Evolutionary conservation across 345 rosid genomes (phyloP), one percentile per base, ranked within the genome.

Genomic region (Clarkia xantiana): DNA sequence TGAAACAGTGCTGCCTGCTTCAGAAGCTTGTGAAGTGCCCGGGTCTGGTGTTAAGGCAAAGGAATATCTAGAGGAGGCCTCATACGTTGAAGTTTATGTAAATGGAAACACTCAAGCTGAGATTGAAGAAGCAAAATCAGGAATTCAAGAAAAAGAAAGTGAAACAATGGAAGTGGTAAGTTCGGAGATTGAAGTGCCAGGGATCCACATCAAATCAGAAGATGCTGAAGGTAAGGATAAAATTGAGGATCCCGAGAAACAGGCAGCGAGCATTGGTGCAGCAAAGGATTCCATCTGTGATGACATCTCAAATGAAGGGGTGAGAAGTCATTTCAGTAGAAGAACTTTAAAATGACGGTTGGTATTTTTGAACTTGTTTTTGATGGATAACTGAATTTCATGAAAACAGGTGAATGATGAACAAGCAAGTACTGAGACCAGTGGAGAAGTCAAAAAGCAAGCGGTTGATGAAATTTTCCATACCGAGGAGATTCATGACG

Each of bases 211-310:
- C 11, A 40, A n/a, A 29, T 22, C 38, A 1, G 53, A 49, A 40
- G 53, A 29, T 34, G 0, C 40, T 29, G 53, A 29, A 17, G 42
- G 38, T 25, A 13, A 6, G 11, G 23, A 10, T 49, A 6, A 1
- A 14, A 49, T 39, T 18, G 34, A 8, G 14, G 53, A 49, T 18
- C 53, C 41, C 11, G 53, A 49, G 53, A 49, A 49, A 40, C 42
- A 29, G 40, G 5, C 18, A 3, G 42, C 14, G 10, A 15, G 16
- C 15, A n/a, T 14, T 9, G 14, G 1, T 49, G 19, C 18, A 49
- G 41, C 2, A 8, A 10, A 49, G 34, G 53, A 25, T 34, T 6
- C 38, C 38, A 15, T 15, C 2, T 11, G 10, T 17, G 42, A 49
- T 16, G 18, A 49, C 34, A 40, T 10, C 25, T 14, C 19, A 2